Percentiles rank a stretch among this genome's conserved stretches.
Evolutionary conservation across 2,329 filamentous ascomycete species (phyloP).

Genomic region (Teratosphaeriaceae sp.): DNA sequence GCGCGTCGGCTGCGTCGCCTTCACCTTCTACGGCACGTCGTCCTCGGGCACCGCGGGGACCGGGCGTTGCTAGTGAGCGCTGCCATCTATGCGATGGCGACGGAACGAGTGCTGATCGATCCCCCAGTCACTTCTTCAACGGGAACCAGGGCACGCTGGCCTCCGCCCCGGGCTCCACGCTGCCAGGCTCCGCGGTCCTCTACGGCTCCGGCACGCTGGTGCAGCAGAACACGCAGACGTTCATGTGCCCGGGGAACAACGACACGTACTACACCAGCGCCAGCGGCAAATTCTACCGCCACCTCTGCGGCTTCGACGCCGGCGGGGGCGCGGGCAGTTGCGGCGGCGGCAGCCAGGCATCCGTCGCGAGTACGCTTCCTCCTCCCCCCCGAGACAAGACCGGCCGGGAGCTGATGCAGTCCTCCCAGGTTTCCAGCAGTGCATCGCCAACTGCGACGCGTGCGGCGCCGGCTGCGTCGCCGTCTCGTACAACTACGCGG

Average conservation of each 20-base stretch:
- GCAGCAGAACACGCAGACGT: background rate
- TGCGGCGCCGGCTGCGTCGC: background rate
- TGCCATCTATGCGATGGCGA: background rate
- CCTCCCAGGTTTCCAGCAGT: background rate
- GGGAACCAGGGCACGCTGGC: constrained; percentile 4
- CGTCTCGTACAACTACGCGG: background rate
- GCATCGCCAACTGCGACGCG: background rate
- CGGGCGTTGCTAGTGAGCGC: constrained; percentile 4
- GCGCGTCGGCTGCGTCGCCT: constrained; percentile 1
- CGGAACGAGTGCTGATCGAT: background rate
- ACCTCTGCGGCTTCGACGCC: constrained; percentile 2
- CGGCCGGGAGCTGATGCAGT: too few species aligned
- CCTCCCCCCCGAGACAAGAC: too few species aligned
- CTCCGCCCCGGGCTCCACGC: background rate
- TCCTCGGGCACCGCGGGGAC: background rate
- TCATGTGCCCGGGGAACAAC: constrained; percentile 1
- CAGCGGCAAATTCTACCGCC: background rate
- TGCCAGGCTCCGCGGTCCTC: background rate
- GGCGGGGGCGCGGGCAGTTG: background rate
- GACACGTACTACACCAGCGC: background rate
- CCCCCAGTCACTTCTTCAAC: background rate
- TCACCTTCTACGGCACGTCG: constrained; percentile 4
- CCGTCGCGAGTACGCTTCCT: too few species aligned
- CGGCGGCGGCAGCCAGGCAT: background rate
- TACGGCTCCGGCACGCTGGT: constrained; percentile 4